Percentiles rank a stretch among this genome's conserved stretches.
These are phyloP conservation scores for Solanum verrucosum DNA, from an alignment of 257 asterid genomes.

Conservation along the genomic window DNA sequence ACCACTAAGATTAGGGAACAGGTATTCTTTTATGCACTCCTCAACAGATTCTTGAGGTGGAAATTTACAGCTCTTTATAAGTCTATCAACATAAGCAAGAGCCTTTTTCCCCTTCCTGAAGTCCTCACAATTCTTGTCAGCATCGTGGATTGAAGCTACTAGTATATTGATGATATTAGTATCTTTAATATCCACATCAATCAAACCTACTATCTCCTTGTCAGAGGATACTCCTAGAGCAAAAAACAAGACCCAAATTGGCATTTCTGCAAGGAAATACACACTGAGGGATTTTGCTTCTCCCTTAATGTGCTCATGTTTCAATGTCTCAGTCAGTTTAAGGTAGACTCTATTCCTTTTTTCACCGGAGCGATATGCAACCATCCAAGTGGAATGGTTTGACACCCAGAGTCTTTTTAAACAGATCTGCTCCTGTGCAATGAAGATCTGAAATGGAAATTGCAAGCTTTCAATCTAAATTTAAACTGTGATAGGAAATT, in stretches of 20 bases:
- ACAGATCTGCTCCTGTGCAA: slow-evolving; percentile 91
- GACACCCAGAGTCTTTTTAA: slow-evolving; percentile 71
- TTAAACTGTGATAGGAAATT: not conserved
- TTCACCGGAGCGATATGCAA: slow-evolving; percentile 46
- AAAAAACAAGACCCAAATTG: slow-evolving; percentile 76
- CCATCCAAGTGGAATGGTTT: slow-evolving; percentile 49
- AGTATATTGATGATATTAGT: slow-evolving; percentile 43
- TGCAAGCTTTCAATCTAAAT: not conserved
- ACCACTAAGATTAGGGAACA: slow-evolving; percentile 58
- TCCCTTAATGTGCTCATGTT: slow-evolving; percentile 39
- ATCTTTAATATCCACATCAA: slow-evolving; percentile 44
- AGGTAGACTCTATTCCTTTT: slow-evolving; percentile 53
- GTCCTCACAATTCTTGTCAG: slow-evolving; percentile 48
- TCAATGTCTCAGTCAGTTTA: slow-evolving; percentile 47
- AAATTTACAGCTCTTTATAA: slow-evolving; percentile 37
- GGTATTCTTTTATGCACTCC: slow-evolving; percentile 43
- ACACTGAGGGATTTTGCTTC: slow-evolving; percentile 53
- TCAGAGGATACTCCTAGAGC: slow-evolving; percentile 77
- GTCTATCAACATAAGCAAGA: slow-evolving; percentile 22
- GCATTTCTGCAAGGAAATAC: slow-evolving; percentile 61
- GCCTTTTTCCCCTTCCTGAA: slow-evolving; percentile 55
- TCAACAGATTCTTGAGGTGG: slow-evolving; percentile 78
- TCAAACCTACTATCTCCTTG: slow-evolving; percentile 52
- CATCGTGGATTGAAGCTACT: slow-evolving; percentile 59
- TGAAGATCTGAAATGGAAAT: slow-evolving; percentile 52